Evolutionary conservation across 495 filamentous ascomycete genomes (phyloP).

Genomic region (Amniculicola lignicola): DNA sequence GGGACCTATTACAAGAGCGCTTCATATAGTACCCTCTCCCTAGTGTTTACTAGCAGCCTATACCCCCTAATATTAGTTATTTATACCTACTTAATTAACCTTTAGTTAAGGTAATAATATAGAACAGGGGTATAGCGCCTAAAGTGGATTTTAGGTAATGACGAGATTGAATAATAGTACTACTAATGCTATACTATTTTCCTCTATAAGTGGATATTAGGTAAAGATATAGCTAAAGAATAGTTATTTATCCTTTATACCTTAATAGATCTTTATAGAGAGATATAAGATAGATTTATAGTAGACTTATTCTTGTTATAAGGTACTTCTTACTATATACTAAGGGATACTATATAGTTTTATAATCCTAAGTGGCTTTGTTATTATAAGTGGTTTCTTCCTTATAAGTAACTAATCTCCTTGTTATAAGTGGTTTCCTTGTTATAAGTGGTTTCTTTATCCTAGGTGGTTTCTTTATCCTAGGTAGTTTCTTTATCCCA

Average conservation of each 20-base stretch:
- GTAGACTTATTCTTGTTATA: not conserved
- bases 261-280: not conserved
- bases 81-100: too few relatives aligned
- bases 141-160: constrained; percentile 4
- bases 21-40: too few relatives aligned
- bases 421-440: too few relatives aligned
- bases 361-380: not conserved
- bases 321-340: not conserved
- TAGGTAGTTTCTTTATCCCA: too few relatives aligned
- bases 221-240: not conserved
- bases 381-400: too few relatives aligned
- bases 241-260: not conserved
- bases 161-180: not conserved
- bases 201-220: not conserved
- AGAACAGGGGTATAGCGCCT: constrained; percentile 3
- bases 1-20: too few relatives aligned
- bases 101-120: too few relatives aligned
- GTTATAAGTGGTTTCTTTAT: too few relatives aligned
- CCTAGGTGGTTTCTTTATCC: too few relatives aligned
- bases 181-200: not conserved
- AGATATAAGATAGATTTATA: not conserved
- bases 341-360: not conserved
- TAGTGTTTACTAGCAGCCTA: too few relatives aligned
- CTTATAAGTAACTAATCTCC: too few relatives aligned
- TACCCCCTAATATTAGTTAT: too few relatives aligned